A percentile compares a stretch with the other conserved stretches of the same genome.
phyloP scores from a whole-genome alignment of 768 basidiomycete species.

The Russula brevipes region DNA sequence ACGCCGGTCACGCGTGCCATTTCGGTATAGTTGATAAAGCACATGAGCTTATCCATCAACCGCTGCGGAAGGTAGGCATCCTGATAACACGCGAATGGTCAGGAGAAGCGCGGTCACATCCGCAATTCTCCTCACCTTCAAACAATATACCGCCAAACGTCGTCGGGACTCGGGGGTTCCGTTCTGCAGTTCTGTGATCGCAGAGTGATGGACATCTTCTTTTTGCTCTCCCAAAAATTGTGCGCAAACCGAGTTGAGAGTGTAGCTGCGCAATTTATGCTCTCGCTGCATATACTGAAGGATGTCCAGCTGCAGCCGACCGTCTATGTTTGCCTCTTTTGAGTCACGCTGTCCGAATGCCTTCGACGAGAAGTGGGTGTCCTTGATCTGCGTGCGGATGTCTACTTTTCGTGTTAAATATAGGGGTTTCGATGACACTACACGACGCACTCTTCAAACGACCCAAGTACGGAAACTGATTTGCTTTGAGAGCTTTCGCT shows the following conservation, averaged over 20 bases:
- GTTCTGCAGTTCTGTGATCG: slow-evolving; percentile 97
- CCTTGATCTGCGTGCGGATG: slow-evolving; percentile 73
- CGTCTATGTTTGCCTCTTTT: slow-evolving; percentile 86
- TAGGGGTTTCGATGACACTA: not conserved
- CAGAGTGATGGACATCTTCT: slow-evolving; percentile 97
- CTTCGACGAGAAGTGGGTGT: slow-evolving; percentile 96
- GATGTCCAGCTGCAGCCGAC: slow-evolving; percentile 91
- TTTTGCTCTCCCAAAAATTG: slow-evolving; percentile 98
- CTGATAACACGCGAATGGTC: slow-evolving; percentile 36
- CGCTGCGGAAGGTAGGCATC: slow-evolving; percentile 98
- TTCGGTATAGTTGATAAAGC: slow-evolving; percentile 96
- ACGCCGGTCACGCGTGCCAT: slow-evolving; percentile 99
- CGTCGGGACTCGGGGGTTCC: slow-evolving; percentile 90
- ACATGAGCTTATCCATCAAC: slow-evolving; percentile 96
- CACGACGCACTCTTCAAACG: slow-evolving; percentile 27
- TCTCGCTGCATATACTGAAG: slow-evolving; percentile 98
- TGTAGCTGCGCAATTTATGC: slow-evolving; percentile 94
- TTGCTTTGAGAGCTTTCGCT: slow-evolving; percentile 71
- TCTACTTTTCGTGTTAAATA: slow-evolving; percentile 40
- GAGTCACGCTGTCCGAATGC: slow-evolving; percentile 97
- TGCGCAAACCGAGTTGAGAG: slow-evolving; percentile 95
- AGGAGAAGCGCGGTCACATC: not conserved
- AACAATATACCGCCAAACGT: slow-evolving; percentile 92
- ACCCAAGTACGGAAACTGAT: slow-evolving; percentile 69
- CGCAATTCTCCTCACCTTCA: slow-evolving; percentile 62